phyloP scores from a whole-genome alignment of 2,329 filamentous ascomycete species.

The Stagonosporopsis vannaccii region DNA sequence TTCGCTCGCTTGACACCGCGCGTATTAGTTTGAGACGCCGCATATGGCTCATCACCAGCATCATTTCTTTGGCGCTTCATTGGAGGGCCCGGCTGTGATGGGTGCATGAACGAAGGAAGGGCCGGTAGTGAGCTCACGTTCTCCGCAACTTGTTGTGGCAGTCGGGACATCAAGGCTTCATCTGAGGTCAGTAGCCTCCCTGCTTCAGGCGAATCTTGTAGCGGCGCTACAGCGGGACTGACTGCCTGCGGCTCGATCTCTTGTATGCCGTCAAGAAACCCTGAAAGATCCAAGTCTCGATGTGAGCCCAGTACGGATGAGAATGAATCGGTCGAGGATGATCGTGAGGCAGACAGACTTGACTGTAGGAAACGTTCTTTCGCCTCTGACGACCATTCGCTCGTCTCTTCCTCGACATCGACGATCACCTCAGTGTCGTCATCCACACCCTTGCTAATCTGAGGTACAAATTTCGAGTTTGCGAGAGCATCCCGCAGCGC shows the following conservation, averaged over 20 bases:
- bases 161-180: neutral
- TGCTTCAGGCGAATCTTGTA: neutral
- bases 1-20: neutral
- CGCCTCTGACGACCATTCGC: neutral
- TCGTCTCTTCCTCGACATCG: neutral
- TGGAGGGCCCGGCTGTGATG: neutral
- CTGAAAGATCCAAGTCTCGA: neutral
- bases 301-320: neutral
- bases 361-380: neutral
- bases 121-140: neutral
- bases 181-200: neutral
- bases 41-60: neutral
- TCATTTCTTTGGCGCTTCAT: neutral
- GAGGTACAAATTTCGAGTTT: neutral
- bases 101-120: neutral
- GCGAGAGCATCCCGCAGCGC: conserved; percentile 18
- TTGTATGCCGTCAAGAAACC: neutral
- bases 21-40: no score
- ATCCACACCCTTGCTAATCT: neutral
- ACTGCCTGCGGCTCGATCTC: neutral
- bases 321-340: neutral
- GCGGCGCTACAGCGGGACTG: no score
- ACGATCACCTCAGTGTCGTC: neutral
- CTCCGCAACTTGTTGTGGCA: neutral
- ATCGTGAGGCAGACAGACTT: neutral